Conservation (phyloP, 1,139 yeast species). For the Saccharomyces hybrid region DNA sequence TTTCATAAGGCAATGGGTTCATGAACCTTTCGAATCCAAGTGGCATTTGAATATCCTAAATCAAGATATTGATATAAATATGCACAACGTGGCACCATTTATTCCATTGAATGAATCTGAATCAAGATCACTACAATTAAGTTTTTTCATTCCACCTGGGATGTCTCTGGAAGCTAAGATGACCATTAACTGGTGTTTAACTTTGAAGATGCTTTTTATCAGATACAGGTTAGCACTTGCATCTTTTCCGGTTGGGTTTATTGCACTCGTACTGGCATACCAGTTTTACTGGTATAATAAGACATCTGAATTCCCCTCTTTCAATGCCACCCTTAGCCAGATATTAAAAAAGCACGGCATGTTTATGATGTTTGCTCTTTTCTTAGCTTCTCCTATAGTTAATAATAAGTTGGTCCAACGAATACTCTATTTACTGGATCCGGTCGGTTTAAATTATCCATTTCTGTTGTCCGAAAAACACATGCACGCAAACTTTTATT, state of each 20-base stretch:
- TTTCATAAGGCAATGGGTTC: slow-evolving; percentile 57
- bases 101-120: slow-evolving; percentile 43
- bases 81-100: slow-evolving; percentile 78
- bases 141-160: slow-evolving; percentile 29
- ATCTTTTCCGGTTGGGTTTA: slow-evolving; percentile 48
- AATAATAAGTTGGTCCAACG: slow-evolving; percentile 27
- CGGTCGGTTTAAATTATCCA: slow-evolving; percentile 41
- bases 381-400: slow-evolving; percentile 38
- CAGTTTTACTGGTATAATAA: slow-evolving; percentile 40
- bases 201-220: slow-evolving; percentile 47
- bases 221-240: slow-evolving; percentile 59
- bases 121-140: slow-evolving; percentile 19
- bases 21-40: slow-evolving; percentile 67
- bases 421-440: slow-evolving; percentile 44
- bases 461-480: slow-evolving; percentile 15
- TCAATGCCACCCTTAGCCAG: slow-evolving; percentile 41
- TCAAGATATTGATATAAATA: slow-evolving; percentile 36
- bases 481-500: slow-evolving; percentile 40
- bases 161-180: slow-evolving; percentile 31
- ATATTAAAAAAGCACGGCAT: slow-evolving; percentile 24
- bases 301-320: slow-evolving; percentile 44
- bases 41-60: slow-evolving; percentile 53
- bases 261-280: slow-evolving; percentile 38
- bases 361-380: slow-evolving; percentile 21
- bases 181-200: slow-evolving; percentile 25